Conservation (phyloP, 306 rosid species). For the Cucurbita pepo region DNA sequence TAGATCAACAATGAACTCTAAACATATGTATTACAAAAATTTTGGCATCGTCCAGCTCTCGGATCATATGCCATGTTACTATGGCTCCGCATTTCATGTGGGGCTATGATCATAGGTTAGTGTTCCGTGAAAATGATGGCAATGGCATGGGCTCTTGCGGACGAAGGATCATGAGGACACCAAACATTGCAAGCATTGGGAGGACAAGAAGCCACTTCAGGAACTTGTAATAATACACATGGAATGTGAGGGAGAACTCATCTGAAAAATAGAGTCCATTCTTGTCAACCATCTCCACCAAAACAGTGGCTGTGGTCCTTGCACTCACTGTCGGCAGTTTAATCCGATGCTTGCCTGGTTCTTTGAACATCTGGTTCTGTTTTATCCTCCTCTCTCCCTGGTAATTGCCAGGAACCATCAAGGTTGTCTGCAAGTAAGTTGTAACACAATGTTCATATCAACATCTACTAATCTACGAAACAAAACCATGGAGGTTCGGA, state of each 20-base stretch:
- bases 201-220: constrained; percentile 93
- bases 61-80: not conserved
- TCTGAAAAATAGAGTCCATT: constrained; percentile 80
- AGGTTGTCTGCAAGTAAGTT: constrained; percentile 40
- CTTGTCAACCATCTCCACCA: constrained; percentile 97
- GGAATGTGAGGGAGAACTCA: constrained; percentile 94
- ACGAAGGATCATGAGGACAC: constrained; percentile 70
- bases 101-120: constrained; percentile 24
- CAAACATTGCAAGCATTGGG: constrained; percentile 93
- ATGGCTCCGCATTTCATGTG: not conserved
- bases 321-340: constrained; percentile 78
- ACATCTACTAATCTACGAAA: not conserved
- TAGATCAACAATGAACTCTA: too few species aligned
- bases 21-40: too few species aligned
- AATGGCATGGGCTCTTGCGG: constrained; percentile 86
- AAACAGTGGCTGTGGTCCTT: constrained; percentile 74
- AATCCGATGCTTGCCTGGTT: constrained; percentile 66
- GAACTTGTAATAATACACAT: constrained; percentile 83
- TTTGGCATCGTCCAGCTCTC: not conserved
- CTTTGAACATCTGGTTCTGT: constrained; percentile 36
- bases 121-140: constrained; percentile 86
- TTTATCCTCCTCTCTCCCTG: constrained; percentile 85
- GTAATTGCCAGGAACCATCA: constrained; percentile 95
- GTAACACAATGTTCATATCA: constrained; percentile 8
- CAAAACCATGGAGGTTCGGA: not conserved